Evolutionary conservation across 768 basidiomycete species (phyloP).

Genomic region (Tricholoma furcatifolium): DNA sequence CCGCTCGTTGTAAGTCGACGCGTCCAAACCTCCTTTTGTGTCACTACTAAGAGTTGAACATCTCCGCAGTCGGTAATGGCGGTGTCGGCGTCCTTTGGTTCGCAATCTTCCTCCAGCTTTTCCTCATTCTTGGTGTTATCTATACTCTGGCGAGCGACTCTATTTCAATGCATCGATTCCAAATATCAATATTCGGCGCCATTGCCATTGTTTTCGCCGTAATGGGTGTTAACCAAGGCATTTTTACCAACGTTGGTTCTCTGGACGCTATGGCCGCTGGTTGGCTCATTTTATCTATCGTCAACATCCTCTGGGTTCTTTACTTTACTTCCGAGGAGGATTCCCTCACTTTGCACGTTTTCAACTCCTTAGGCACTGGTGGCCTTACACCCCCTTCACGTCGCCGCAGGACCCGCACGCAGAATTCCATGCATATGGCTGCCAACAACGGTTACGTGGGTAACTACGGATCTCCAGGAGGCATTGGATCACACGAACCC

Average conservation of each 20-base stretch:
- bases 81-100: conserved; percentile 76
- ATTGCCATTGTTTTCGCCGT: conserved; percentile 89
- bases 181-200: conserved; percentile 87
- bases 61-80: conserved; percentile 36
- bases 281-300: conserved; percentile 89
- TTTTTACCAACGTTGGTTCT: conserved; percentile 52
- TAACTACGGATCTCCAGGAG: conserved; percentile 65
- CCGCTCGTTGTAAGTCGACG: conserved; percentile 45
- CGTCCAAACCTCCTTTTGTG: background rate
- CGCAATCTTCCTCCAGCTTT: conserved; percentile 74
- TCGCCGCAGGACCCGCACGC: conserved; percentile 69
- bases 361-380: conserved; percentile 86
- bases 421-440: conserved; percentile 59
- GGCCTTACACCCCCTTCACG: conserved; percentile 81
- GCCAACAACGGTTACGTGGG: conserved; percentile 61
- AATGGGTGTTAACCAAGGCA: conserved; percentile 63
- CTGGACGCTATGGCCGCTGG: conserved; percentile 87
- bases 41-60: conserved; percentile 11
- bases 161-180: conserved; percentile 88
- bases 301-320: conserved; percentile 93
- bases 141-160: conserved; percentile 84
- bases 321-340: conserved; percentile 98
- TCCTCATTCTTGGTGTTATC: conserved; percentile 69
- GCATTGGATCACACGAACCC: conserved; percentile 65
- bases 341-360: conserved; percentile 77